Evolutionary conservation across 1,139 yeast genomes (phyloP), one percentile per base, ranked within the genome.

Genomic region (Saccharomyces pastorianus): DNA sequence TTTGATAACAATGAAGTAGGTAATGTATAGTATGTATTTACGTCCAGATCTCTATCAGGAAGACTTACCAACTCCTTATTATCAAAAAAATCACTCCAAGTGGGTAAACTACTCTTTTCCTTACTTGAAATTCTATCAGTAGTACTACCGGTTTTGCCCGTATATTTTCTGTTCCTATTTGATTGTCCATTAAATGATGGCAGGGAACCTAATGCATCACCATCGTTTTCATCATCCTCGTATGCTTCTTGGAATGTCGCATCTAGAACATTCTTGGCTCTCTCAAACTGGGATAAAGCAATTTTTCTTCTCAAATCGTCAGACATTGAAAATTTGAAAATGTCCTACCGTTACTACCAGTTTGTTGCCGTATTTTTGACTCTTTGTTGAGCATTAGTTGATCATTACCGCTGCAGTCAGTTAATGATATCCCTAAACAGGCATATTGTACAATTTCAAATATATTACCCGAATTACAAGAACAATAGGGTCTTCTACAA

Each of bases 11-110:
- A 54, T 0, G 44, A 20, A 17, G 25, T 8, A 17, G 96, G 93
- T 0, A 82, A 76, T 13, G 75, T 73, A 61, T 76, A 86, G 66
- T 84, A 88, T 0, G 84, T 80, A 56, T 83, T 81, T 67, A 88
- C 81, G 49, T 55, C 53, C 48, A 66, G 58, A 9, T 69, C 66
- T 27, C 72, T 62, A 2, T 62, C 56, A 0, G 62, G 53, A n/a
- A 66, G 53, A 2, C 53, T 53, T 14, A 73, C 64, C 0, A 55
- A 50, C 29, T 71, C 71, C 49, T 73, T 72, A 23, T 62, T 52
- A 3, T 66, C 67, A 58, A 79, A 80, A 62, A 63, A 80, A 2
- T 71, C 72, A 1, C 61, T 51, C 82, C 81, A 80, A n/a, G 59
- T 51, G 13, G 68, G 70, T 5, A 63, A n/a, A 13, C 42, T 46